phyloP scores from a whole-genome alignment of 2,329 filamentous ascomycete genomes.

The Exophiala calicioides region DNA sequence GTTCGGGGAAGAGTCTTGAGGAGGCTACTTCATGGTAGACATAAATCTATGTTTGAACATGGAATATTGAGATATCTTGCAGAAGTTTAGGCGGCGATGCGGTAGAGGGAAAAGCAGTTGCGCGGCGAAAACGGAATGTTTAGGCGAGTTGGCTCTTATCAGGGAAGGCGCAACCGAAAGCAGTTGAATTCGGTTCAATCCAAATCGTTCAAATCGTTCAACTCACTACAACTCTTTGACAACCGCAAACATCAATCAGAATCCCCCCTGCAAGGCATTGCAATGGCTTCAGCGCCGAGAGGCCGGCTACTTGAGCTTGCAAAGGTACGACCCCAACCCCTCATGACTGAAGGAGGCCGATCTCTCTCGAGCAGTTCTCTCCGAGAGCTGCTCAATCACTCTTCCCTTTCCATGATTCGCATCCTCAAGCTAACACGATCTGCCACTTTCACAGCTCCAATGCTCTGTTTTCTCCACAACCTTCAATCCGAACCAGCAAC shows the following conservation, averaged over 20 bases:
- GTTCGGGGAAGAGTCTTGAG: not conserved
- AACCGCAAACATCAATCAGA: not conserved
- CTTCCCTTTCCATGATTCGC: too few relatives aligned
- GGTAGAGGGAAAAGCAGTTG: not conserved
- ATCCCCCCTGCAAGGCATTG: constrained; percentile 11
- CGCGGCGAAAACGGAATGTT: constrained; percentile 3
- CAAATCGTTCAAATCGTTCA: not conserved
- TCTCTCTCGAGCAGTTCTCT: not conserved
- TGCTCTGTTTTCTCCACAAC: constrained; percentile 88
- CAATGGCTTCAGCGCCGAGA: constrained; percentile 25
- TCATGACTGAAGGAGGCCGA: not conserved
- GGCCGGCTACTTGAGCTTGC: constrained; percentile 29
- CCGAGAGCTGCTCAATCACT: not conserved
- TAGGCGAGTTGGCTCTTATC: not conserved
- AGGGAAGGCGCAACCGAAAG: constrained; percentile 13
- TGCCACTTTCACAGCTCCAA: constrained; percentile 65
- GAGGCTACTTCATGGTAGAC: too few relatives aligned
- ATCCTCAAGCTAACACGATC: not conserved
- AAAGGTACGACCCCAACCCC: constrained; percentile 19
- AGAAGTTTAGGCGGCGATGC: not conserved
- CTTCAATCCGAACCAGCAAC: constrained; percentile 80
- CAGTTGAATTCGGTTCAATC: constrained; percentile 1
- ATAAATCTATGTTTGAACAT: too few relatives aligned
- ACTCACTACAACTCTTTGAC: constrained; percentile 3
- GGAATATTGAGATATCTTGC: not conserved